phyloP scores from a whole-genome alignment of 2,329 filamentous ascomycete species.

The Penicillium janthinellum region DNA sequence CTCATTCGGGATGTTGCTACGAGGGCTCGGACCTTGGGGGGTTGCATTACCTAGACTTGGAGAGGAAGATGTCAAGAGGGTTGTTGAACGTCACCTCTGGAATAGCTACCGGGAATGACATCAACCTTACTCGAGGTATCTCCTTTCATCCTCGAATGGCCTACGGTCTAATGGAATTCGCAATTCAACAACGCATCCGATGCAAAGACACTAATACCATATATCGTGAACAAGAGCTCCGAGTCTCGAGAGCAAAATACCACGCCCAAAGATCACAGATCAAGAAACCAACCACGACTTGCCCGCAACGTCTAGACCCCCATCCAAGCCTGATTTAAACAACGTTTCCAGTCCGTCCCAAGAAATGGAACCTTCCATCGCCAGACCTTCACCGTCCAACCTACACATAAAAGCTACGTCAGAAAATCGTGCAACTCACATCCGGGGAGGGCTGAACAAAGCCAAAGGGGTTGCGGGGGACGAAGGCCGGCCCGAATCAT shows the following conservation, averaged over 20 bases:
- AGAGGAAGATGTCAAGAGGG: no score
- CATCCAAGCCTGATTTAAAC: not conserved
- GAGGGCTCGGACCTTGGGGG: constrained; percentile 13
- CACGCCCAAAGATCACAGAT: not conserved
- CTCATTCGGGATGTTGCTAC: constrained; percentile 22
- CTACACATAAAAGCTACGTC: not conserved
- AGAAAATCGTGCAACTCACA: not conserved
- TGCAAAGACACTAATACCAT: no score
- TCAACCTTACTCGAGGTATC: no score
- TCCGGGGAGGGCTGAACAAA: not conserved
- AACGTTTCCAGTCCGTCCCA: not conserved
- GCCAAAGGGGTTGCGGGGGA: not conserved
- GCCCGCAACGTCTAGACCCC: not conserved
- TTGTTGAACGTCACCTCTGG: no score
- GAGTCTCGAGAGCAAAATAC: not conserved
- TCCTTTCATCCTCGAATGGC: no score
- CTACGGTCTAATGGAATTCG: not conserved
- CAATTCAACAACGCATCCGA: not conserved
- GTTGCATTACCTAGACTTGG: not conserved
- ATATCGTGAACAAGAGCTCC: not conserved
- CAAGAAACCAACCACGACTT: not conserved
- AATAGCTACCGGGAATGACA: no score
- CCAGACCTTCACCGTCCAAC: not conserved
- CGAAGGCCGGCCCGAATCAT: constrained; percentile 18
- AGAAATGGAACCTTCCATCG: not conserved